Evolutionary conservation across 2,329 filamentous ascomycete genomes (phyloP), one percentile per base, ranked within the genome.

Genomic region (Corynespora cassiicola): DNA sequence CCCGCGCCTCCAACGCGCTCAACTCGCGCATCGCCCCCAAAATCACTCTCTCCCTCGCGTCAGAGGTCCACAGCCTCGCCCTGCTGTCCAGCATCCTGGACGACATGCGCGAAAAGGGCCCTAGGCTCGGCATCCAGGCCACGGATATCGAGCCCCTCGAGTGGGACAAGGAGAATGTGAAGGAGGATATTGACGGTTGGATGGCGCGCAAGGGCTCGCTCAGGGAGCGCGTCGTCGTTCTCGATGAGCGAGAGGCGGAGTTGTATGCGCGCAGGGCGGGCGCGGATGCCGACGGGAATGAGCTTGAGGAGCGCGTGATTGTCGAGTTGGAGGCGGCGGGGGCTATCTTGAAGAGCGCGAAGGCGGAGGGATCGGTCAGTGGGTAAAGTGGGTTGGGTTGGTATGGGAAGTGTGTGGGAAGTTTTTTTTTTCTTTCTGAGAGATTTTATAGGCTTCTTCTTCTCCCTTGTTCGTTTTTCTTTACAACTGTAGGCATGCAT

Each of bases 121-220:
- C 62, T 0, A 52, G 55, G 15, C 31, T 63, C 7, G 81, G 79
- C 1, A 71, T 84, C 9, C 74, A 80, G 36, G 67, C 75, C 5
- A 70, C 69, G 10, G 85, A 90, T 16, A 84, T 96, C 2, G 81
- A 85, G 10, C 75, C 81, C 7, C 76, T 96, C 6, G 77, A 82
- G 35, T 95, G 89, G 85, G 89, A 96, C 60, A 77, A 80, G 9
- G 76, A 78, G 1, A 76, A 77, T 2, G 79, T 95, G 30, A 79
- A 86, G 50, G 91, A 95, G 63, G 90, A 94, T 56, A 81, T 95
- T 5, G 89, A 95, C 52, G 88, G 87, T 50, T 89, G 89, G 78
- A 72, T 96, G 18, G 84, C 84, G 36, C 79, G 84, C 41, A 82
- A 82, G 50, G 73, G 85, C 37, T 73, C 85, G 42, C 72, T 96